Evolutionary conservation across 306 rosid genomes (phyloP), one percentile per base, ranked within the genome.

Genomic region (Cicer judaicum): DNA sequence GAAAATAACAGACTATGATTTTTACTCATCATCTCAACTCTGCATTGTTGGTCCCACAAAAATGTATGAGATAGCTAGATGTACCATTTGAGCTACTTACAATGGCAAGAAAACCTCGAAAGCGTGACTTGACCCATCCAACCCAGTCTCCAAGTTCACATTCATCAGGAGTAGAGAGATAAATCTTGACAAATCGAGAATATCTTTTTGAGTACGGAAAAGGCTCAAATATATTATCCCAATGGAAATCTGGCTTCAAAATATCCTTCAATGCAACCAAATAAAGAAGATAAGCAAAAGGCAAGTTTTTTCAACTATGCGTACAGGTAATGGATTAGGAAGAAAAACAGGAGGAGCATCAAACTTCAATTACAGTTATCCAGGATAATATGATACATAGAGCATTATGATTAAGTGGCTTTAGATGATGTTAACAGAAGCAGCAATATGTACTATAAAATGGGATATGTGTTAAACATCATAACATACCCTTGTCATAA

Each of bases 101-200:
- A 77, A 75, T 82, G 79, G 29, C 0, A 52, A 85, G 81, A 82
- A 85, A 84, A 68, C 64, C 64, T 2, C 78, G 78, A n/a, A 82
- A 62, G 47, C 86, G 84, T 34, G 86, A 85, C 77, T 85, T 85
- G 47, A 82, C 70, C 86, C 72, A 82, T 5, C 88, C 86, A 10
- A 82, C 82, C 86, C 88, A 85, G 11, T 85, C 78, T 68, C 73
- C 80, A 36, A 82, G 82, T 24, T 70, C 82, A 79, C 68, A 47
- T 67, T 79, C 53, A 24, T 82, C 41, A 10, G 52, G 15, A 24
- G 34, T 24, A 24, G 34, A 72, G 41, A 82, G 86, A 74, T 71
- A 76, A 75, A 85, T 85, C 70, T 85, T 82, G 69, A 77, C 46
- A 79, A 79, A 82, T 8, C 70, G 64, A 39, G 72, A 48, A 34